These are phyloP conservation scores for Penicillium digitatum DNA, from an alignment of 2,329 filamentous ascomycete species.

Conservation along the genomic window DNA sequence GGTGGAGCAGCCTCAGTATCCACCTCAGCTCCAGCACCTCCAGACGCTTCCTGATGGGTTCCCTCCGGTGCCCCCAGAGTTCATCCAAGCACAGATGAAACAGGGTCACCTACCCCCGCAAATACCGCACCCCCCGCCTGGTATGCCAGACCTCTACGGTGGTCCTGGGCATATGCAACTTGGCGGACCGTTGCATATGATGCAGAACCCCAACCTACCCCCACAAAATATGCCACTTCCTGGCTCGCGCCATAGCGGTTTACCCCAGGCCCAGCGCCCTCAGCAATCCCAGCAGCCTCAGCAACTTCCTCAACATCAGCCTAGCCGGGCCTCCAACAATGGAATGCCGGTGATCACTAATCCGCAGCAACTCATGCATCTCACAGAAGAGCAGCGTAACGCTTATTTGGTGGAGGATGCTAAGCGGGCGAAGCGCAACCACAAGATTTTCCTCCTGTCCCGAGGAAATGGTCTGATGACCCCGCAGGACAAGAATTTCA, in stretches of 20 bases:
- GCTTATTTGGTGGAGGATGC: constrained; percentile 86
- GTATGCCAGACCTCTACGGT: constrained; percentile 42
- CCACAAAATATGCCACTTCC: constrained; percentile 43
- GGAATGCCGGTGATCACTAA: constrained; percentile 59
- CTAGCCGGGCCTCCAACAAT: constrained; percentile 33
- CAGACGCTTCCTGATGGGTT: constrained; percentile 32
- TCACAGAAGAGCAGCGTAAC: constrained; percentile 79
- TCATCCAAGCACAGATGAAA: constrained; percentile 45
- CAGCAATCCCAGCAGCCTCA: constrained; percentile 31
- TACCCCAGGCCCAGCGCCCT: constrained; percentile 35
- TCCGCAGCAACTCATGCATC: constrained; percentile 67
- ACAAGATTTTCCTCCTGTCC: constrained; percentile 92
- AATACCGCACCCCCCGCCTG: constrained; percentile 37
- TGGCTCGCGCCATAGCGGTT: constrained; percentile 35
- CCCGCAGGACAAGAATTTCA: constrained; percentile 98
- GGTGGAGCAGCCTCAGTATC: constrained; percentile 28
- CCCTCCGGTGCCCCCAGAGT: constrained; percentile 41
- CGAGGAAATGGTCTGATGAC: constrained; percentile 98
- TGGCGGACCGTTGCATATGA: constrained; percentile 64
- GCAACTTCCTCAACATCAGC: constrained; percentile 32
- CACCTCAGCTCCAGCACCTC: constrained; percentile 33
- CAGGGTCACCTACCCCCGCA: constrained; percentile 37
- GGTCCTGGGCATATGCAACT: constrained; percentile 47
- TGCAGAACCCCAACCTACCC: constrained; percentile 72
- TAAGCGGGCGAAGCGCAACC: constrained; percentile 91